Conservation (phyloP, 768 basidiomycete genomes). For the Pleurotus salmoneostramineus region DNA sequence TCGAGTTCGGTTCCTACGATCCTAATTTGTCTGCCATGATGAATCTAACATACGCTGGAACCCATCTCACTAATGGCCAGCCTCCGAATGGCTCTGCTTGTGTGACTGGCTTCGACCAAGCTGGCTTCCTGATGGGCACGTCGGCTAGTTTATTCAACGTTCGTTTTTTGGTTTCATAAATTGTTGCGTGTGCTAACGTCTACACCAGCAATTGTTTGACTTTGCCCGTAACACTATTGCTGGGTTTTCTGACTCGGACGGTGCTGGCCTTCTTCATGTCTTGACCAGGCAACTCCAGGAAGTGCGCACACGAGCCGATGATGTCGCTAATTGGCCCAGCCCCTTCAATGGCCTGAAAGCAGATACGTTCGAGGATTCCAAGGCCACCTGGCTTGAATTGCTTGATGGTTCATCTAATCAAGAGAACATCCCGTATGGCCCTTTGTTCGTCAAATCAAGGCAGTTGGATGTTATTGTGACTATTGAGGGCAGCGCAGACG, state of each 20-base stretch:
- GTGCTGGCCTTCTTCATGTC: conserved; percentile 41
- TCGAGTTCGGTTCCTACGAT: conserved; percentile 74
- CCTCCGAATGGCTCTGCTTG: conserved; percentile 56
- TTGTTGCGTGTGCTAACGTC: not conserved
- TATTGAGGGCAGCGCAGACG: conserved; percentile 63
- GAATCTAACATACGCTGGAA: conserved; percentile 62
- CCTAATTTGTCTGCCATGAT: conserved; percentile 68
- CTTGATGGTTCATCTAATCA: conserved; percentile 70
- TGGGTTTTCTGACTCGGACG: conserved; percentile 31
- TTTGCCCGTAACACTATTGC: conserved; percentile 36
- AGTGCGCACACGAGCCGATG: conserved; percentile 48
- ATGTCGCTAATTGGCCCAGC: conserved; percentile 69
- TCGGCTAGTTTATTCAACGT: conserved; percentile 71
- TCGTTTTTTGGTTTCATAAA: conserved; percentile 9
- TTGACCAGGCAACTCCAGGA: conserved; percentile 41
- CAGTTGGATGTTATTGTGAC: conserved; percentile 73
- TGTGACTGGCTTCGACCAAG: conserved; percentile 72
- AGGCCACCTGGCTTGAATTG: conserved; percentile 51
- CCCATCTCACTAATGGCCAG: conserved; percentile 52
- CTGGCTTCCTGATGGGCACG: conserved; percentile 69
- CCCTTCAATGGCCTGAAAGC: conserved; percentile 49
- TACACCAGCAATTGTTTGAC: conserved; percentile 43
- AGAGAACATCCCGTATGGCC: conserved; percentile 70
- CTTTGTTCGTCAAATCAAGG: conserved; percentile 66
- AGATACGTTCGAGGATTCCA: conserved; percentile 49